These are phyloP conservation scores for Ustilago shanxiensis DNA, from an alignment of 1,284 basidiomycete genomes.

Conservation along the genomic window DNA sequence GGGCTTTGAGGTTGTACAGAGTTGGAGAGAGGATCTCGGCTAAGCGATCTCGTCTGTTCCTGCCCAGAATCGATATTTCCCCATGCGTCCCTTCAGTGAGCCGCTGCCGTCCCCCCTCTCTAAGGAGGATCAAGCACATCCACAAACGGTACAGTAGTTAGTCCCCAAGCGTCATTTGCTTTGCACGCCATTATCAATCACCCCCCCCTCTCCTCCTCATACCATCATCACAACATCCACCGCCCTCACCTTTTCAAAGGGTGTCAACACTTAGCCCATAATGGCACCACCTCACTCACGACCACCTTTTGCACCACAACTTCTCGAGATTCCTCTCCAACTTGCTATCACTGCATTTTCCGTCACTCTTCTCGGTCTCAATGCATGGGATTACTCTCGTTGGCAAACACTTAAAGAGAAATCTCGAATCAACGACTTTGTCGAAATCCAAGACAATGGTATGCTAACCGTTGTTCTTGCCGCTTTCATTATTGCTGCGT, in stretches of 20 bases:
- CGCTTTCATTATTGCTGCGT: slow-evolving; percentile 41
- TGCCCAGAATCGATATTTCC: slow-evolving; percentile 8
- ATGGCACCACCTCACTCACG: slow-evolving; percentile 50
- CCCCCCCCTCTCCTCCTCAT: neutral
- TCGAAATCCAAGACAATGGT: slow-evolving; percentile 48
- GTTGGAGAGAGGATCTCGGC: no score
- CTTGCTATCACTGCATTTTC: slow-evolving; percentile 54
- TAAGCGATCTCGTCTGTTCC: neutral
- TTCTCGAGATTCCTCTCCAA: slow-evolving; percentile 59
- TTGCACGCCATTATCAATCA: neutral
- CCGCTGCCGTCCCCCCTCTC: neutral
- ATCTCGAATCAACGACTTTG: slow-evolving; percentile 41
- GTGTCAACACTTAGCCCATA: neutral
- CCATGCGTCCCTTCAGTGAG: slow-evolving; percentile 1
- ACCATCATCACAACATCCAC: neutral
- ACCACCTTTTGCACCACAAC: slow-evolving; percentile 42
- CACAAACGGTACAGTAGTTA: no score
- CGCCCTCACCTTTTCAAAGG: neutral
- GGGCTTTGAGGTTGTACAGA: no score
- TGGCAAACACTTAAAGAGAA: slow-evolving; percentile 35
- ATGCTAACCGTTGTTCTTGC: slow-evolving; percentile 55
- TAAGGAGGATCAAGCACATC: neutral
- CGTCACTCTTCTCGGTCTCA: slow-evolving; percentile 54
- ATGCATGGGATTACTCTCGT: slow-evolving; percentile 45
- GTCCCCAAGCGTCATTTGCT: neutral